Evolutionary conservation across 2,329 filamentous ascomycete species (phyloP), one percentile per base, ranked within the genome.

Genomic region (Colletotrichum incanum): DNA sequence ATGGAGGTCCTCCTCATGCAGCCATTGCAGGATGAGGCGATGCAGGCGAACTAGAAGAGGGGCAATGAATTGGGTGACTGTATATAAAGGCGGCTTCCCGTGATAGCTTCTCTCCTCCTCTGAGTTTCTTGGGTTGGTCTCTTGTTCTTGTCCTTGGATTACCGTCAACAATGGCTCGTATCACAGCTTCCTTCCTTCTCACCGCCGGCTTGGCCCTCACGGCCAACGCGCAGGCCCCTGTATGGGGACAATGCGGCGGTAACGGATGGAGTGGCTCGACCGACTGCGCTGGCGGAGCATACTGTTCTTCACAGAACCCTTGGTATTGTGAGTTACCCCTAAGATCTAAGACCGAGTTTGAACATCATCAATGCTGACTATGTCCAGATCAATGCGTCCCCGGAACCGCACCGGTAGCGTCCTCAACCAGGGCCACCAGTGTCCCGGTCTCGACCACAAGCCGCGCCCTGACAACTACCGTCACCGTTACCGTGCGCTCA

Each of bases 281-380:
- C 2, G 80, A 78, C 0, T 86, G 85, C 50, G 78, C 82, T 16
- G 78, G 80, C 12, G 85, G 84, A 3, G 84, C 83, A 43, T 77
- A 75, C 1, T 86, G 85, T 75, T 76, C 67, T 14, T 62, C 50
- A 26, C 49, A 64, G 67, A 85, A 85, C 74, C 76, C 79, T 56
- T 86, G 76, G 75, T 86, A 85, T 77, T 82, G 85, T 88, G 88
- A 90, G 74, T 91, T 71, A 87, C 86, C 20, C 16, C 5, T 2
- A 5, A 5, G 8, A 12, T 18, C 11, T 9, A 45, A 34, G 52
- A 5, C 12, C 9, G 7, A 14, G 3, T 5, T 5, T 11, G 41
- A 11, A 8, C 11, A 20, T 28, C 28, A 23, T 4, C 4, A n/a
- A 18, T 7, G 23, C 37, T 68, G 45, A 68, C n/a, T 20, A 2